Evolutionary conservation across 139 green algal species (phyloP).

Genomic region (Chlamydomonas sp.): DNA sequence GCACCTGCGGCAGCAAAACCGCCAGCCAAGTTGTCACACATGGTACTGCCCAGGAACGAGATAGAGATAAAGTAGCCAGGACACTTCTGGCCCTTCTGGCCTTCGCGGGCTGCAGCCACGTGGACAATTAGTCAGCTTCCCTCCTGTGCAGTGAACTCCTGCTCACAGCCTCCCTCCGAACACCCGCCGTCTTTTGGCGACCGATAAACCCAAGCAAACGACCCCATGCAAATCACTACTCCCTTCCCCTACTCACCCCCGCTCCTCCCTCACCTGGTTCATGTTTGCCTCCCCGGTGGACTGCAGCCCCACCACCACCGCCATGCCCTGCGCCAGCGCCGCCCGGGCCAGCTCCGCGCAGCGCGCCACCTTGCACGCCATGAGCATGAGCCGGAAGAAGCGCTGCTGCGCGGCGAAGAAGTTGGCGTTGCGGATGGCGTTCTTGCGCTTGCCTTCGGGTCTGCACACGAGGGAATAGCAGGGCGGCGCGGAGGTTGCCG

Average conservation of each 20-base stretch:
- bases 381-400: constrained; percentile 81
- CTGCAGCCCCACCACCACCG: neutral
- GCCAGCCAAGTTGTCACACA: neutral
- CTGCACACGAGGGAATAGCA: too few species aligned
- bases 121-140: too few species aligned
- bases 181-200: neutral
- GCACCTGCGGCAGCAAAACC: neutral
- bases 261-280: too few species aligned
- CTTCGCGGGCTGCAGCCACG: neutral
- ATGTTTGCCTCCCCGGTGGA: too few species aligned
- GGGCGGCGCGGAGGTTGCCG: too few species aligned
- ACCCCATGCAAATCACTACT: too few species aligned
- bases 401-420: constrained; percentile 50
- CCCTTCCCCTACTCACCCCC: too few species aligned
- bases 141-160: too few species aligned
- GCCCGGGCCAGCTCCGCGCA: neutral
- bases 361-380: constrained; percentile 76
- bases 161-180: neutral
- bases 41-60: neutral
- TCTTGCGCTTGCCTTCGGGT: too few species aligned
- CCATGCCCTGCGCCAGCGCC: neutral
- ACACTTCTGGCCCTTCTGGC: too few species aligned
- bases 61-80: too few species aligned
- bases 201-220: too few species aligned
- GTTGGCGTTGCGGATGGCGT: neutral